Base-by-base conservation (phyloP, 2,329 filamentous ascomycete species). In the Exophiala viscosa region DNA sequence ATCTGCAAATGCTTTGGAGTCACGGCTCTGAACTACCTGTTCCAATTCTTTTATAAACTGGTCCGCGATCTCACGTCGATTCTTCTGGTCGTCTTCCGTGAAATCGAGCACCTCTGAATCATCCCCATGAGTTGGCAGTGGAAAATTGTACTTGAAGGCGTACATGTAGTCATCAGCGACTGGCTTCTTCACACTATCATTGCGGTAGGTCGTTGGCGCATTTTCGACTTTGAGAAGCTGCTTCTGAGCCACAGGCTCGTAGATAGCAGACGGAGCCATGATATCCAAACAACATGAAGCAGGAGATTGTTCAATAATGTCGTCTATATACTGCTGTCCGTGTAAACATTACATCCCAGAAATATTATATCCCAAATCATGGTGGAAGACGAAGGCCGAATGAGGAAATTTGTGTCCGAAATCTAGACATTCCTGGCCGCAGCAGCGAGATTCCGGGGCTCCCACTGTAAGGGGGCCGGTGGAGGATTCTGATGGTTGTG, bases 131-230 rank as follows among this genome's bases (percentile, higher is more conserved):
- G 23, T 43, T 36, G 47, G 47, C 31, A 49, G 36, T 35, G 47
- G 47, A n/a, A 49, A 49, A 14, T 49, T 49, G 47, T 49, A 49
- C 39, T 49, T 49, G 47, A 49, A 49, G 11, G 47, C 47, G 20
- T 49, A 49, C 47, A 49, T 49, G 20, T 49, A 49, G 18, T 49
- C 47, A 35, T 49, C 47, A 17, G 47, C 47, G 18, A 49, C 47
- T 11, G 47, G 47, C 36, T 43, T 43, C 23, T 42, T 36, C 36
- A 11, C 33, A 28, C 36, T 42, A 49, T 49, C 38, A 49, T 49
- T 43, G 6, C 38, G 36, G 36, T 52, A 52, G 13, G 34, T 44
- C 13, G 41, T 10, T 18, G 50, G 43, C 9, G 43, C 36, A 42
- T 52, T 52, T 40, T 52, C 15, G 44, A 41, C 43, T 23, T 42